phyloP scores from a whole-genome alignment of 768 basidiomycete genomes.

The Mrakia hoshinonis region DNA sequence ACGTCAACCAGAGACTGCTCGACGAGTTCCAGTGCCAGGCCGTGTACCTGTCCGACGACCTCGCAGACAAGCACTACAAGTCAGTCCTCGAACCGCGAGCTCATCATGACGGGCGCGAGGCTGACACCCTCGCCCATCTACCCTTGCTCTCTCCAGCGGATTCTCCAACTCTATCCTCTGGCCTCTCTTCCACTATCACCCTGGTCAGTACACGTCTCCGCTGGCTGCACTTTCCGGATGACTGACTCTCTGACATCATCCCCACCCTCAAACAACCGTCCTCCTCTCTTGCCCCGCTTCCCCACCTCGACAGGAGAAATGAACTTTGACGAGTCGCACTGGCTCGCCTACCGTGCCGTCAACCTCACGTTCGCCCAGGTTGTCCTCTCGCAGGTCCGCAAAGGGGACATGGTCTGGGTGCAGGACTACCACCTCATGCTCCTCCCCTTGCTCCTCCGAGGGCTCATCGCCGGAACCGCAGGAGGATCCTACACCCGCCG shows the following conservation, averaged over 20 bases:
- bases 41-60: constrained; percentile 93
- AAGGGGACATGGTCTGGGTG: constrained; percentile 96
- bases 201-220: constrained; percentile 43
- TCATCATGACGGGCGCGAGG: background rate
- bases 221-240: background rate
- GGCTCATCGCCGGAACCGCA: constrained; percentile 49
- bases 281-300: background rate
- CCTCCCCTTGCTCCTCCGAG: constrained; percentile 86
- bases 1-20: constrained; percentile 83
- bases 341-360: constrained; percentile 94
- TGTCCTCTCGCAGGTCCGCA: constrained; percentile 65
- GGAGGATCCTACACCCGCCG: constrained; percentile 20
- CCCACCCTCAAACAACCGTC: too few species aligned
- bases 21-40: constrained; percentile 96
- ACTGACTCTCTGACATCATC: background rate
- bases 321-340: constrained; percentile 98
- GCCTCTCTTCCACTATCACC: constrained; percentile 99
- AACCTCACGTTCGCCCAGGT: constrained; percentile 90
- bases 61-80: constrained; percentile 85
- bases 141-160: constrained; percentile 54
- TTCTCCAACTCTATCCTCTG: constrained; percentile 99
- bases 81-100: background rate
- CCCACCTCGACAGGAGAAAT: constrained; percentile 57
- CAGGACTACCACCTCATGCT: constrained; percentile 98
- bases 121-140: background rate